Evolutionary conservation across 345 rosid species (phyloP).

Genomic region (Brassica incana): DNA sequence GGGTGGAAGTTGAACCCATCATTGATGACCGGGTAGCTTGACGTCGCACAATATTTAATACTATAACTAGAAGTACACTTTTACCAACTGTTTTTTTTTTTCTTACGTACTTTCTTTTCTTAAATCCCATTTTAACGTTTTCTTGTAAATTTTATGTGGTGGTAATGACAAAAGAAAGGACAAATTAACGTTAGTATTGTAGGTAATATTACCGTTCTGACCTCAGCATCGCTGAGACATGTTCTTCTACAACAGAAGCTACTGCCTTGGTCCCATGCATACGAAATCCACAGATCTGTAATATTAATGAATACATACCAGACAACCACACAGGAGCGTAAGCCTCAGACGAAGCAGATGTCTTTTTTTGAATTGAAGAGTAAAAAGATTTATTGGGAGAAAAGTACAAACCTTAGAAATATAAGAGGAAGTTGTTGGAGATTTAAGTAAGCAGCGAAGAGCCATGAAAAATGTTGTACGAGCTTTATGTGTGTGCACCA

Average conservation of each 20-base stretch:
- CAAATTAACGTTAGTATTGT: neutral
- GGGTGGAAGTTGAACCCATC: neutral
- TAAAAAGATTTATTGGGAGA: neutral
- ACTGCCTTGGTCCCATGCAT: slow-evolving; percentile 37
- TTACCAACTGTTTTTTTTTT: neutral
- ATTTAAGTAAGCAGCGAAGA: slow-evolving; percentile 23
- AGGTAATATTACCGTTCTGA: slow-evolving; percentile 20
- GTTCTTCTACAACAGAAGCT: slow-evolving; percentile 34
- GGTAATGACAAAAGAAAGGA: slow-evolving; percentile 14
- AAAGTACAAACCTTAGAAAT: slow-evolving; percentile 24
- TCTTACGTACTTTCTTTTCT: neutral
- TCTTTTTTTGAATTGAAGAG: neutral
- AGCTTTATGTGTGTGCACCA: neutral
- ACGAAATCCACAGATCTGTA: slow-evolving; percentile 31
- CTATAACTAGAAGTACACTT: neutral
- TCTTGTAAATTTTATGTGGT: neutral
- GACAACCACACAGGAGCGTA: neutral
- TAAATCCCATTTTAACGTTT: neutral
- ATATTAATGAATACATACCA: neutral
- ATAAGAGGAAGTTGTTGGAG: slow-evolving; percentile 18
- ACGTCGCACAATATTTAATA: neutral
- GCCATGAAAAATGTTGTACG: slow-evolving; percentile 31
- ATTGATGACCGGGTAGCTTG: neutral
- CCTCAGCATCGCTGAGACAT: slow-evolving; percentile 6
- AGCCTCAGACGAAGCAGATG: neutral